Evolutionary conservation across 202 grass and related monocot genomes (phyloP), one percentile per base, ranked within the genome.

Genomic region (Dendrocalamus latiflorus): DNA sequence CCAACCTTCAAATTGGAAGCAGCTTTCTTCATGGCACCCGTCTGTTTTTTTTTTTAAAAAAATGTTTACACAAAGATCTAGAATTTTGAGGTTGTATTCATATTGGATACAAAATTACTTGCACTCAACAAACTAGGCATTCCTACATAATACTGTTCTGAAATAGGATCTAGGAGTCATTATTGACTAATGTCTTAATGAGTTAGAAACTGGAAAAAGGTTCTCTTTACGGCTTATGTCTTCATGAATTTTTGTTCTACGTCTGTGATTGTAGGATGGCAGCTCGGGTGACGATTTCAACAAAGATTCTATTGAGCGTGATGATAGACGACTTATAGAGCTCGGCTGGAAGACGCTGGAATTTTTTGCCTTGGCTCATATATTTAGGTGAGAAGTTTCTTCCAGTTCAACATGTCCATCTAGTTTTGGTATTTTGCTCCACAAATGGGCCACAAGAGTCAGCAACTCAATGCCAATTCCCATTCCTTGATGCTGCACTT

Each of bases 231-330:
- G 42, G 9, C 36, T 64, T 51, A 10, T 49, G 16, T 38, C 56
- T 76, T 57, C 20, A 57, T 20, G 17, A 58, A 14, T 72, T 72
- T 70, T 81, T 50, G 21, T 82, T 78, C 16, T 78, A 55, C 6
- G 17, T 6, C 7, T 8, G 63, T 82, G 74, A 42, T 91, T 93
- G 67, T 57, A 97, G 94, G 91, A 94, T 82, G 91, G 82, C 45
- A 93, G 70, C 86, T 91, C 91, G 26, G 86, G 89, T n/a, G 94
- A 97, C n/a, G 94, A 97, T 34, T 89, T 84, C 44, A 94, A 85
- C 79, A 94, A 90, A 86, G 89, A 91, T 86, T 88, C 91, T 36
- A 90, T 85, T 76, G 94, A 97, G 83, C 91, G 89, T 12, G 94
- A 97, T 25, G 91, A 97, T 73, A 91, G 84, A 67, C 81, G 89